A percentile compares a stretch with the other conserved stretches of the same genome.
These are phyloP conservation scores for Medakamo hakoo DNA, from an alignment of 139 green algal species.

Conservation along the genomic window DNA sequence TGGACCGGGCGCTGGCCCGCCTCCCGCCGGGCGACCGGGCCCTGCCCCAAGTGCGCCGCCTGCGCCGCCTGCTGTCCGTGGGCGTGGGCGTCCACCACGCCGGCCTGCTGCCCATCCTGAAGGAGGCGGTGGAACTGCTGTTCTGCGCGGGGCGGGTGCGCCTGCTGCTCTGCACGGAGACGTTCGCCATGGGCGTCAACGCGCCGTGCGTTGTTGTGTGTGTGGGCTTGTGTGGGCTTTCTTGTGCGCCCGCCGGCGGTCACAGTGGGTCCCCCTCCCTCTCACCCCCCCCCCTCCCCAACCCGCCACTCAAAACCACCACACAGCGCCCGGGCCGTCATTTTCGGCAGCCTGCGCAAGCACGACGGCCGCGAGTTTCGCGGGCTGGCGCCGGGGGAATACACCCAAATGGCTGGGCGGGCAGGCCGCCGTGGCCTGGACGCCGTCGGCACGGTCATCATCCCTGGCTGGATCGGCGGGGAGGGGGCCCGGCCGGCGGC, in stretches of 20 bases:
- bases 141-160: constrained; percentile 55
- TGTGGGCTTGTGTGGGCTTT: not conserved
- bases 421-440: constrained; percentile 76
- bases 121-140: constrained; percentile 97
- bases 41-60: constrained; percentile 70
- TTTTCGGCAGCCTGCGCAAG: constrained; percentile 69
- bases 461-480: constrained; percentile 66
- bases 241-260: not conserved
- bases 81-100: constrained; percentile 91
- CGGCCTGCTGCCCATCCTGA: constrained; percentile 91
- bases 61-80: constrained; percentile 68
- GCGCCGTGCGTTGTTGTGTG: constrained; percentile 41
- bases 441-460: constrained; percentile 74
- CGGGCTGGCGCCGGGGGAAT: constrained; percentile 67
- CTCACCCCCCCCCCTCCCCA: not conserved
- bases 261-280: not conserved
- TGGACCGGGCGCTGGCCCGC: constrained; percentile 28
- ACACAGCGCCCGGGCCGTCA: constrained; percentile 54
- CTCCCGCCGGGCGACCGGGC: constrained; percentile 54
- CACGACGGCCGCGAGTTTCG: constrained; percentile 79
- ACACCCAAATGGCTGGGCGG: constrained; percentile 91
- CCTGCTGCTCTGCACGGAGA: constrained; percentile 89
- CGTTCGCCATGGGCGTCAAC: constrained; percentile 98
- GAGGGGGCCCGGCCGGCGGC: not conserved
- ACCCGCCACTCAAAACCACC: no score